Evolutionary conservation across 257 asterid species (phyloP).

Genomic region (Salvia splendens): DNA sequence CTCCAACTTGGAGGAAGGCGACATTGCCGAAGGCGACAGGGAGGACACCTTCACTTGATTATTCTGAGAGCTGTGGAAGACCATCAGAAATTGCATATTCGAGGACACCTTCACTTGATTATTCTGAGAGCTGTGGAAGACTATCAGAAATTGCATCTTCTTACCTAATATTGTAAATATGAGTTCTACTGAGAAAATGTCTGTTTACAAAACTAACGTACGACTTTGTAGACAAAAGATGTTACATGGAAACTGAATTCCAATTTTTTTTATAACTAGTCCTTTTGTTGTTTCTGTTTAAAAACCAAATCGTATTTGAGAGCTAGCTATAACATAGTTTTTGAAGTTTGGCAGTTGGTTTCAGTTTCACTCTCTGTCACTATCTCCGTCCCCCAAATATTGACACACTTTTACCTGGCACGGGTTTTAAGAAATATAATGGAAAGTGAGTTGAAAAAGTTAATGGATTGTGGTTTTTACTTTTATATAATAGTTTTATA

Average conservation of each 20-base stretch:
- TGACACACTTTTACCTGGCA: too few relatives aligned
- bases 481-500: too few relatives aligned
- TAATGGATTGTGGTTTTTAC: too few relatives aligned
- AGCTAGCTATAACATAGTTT: too few relatives aligned
- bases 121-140: neutral
- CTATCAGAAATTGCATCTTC: neutral
- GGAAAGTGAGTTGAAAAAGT: too few relatives aligned
- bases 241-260: neutral
- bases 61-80: neutral
- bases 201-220: neutral
- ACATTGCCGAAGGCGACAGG: conserved; percentile 85
- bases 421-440: too few relatives aligned
- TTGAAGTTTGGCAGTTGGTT: too few relatives aligned
- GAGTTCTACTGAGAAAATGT: neutral
- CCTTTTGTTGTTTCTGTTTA: neutral
- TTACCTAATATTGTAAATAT: conserved; percentile 9
- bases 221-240: neutral
- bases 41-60: conserved; percentile 78
- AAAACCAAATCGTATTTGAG: too few relatives aligned
- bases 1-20: conserved; percentile 95
- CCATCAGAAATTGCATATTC: neutral
- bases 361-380: too few relatives aligned
- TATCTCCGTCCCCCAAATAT: too few relatives aligned
- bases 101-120: conserved; percentile 78
- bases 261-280: neutral